Percentiles rank a stretch among this genome's conserved stretches.
phyloP scores from a whole-genome alignment of 2,329 filamentous ascomycete species.

The Aspergillus neoniger region DNA sequence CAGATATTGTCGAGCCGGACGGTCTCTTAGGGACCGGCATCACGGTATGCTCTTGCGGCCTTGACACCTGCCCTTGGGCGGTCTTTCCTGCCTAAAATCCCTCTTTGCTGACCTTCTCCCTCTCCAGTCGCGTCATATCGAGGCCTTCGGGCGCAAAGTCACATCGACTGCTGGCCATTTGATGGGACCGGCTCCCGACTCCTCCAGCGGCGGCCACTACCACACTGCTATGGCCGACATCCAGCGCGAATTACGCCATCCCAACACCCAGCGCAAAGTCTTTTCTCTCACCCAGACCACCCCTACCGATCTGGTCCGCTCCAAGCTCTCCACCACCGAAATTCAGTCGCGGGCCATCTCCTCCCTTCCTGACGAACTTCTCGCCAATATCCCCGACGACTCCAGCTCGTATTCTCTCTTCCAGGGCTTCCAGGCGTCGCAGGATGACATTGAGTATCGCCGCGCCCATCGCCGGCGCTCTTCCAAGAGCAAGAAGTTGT shows the following conservation, averaged over 20 bases:
- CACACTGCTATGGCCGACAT: conserved; percentile 85
- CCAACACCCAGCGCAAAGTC: conserved; percentile 81
- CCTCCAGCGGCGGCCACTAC: conserved; percentile 65
- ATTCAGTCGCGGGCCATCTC: conserved; percentile 92
- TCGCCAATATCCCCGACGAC: conserved; percentile 83
- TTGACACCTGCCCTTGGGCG: conserved; percentile 3
- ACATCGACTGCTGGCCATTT: conserved; percentile 90
- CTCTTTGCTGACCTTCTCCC: neutral
- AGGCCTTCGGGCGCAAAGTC: conserved; percentile 92
- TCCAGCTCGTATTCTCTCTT: conserved; percentile 89
- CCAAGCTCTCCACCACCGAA: conserved; percentile 83
- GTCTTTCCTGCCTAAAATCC: neutral
- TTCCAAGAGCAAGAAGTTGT: conserved; percentile 73
- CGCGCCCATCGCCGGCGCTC: conserved; percentile 69
- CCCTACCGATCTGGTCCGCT: conserved; percentile 90
- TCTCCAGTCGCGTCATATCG: conserved; percentile 75
- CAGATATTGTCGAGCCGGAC: conserved; percentile 46
- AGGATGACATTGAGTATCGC: conserved; percentile 63
- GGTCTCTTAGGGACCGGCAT: conserved; percentile 51
- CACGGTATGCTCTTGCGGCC: conserved; percentile 39
- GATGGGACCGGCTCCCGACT: conserved; percentile 67
- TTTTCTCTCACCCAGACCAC: conserved; percentile 89
- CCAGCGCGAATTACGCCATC: conserved; percentile 82
- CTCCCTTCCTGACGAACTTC: conserved; percentile 84
- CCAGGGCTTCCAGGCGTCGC: conserved; percentile 89